These are phyloP conservation scores for Colletotrichum higginsianum DNA, from an alignment of 2,329 filamentous ascomycete species.

Conservation along the genomic window DNA sequence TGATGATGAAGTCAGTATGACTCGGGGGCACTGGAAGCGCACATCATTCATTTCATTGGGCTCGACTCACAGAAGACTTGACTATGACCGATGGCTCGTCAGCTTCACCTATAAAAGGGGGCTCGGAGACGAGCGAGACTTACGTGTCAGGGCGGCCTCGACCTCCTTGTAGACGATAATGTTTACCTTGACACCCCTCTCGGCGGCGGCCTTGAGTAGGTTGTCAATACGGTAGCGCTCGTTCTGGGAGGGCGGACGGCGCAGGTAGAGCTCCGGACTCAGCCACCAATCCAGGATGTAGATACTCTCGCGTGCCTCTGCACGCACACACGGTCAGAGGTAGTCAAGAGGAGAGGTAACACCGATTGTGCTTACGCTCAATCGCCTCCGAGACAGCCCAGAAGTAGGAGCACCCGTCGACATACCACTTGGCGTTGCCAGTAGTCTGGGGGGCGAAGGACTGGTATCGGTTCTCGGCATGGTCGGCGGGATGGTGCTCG, in stretches of 20 bases:
- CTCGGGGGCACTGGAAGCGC: slow-evolving; percentile 44
- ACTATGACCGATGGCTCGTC: slow-evolving; percentile 47
- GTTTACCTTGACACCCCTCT: slow-evolving; percentile 87
- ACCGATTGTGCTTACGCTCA: slow-evolving; percentile 63
- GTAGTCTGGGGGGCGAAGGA: slow-evolving; percentile 82
- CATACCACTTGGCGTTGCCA: slow-evolving; percentile 88
- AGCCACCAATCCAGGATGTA: slow-evolving; percentile 95
- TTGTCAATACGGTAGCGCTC: slow-evolving; percentile 87
- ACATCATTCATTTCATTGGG: slow-evolving; percentile 65
- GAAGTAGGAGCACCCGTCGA: slow-evolving; percentile 88
- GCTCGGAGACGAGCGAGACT: slow-evolving; percentile 61
- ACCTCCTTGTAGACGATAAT: slow-evolving; percentile 96
- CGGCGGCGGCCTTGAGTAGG: slow-evolving; percentile 85
- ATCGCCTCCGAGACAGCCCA: slow-evolving; percentile 86
- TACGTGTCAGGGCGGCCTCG: slow-evolving; percentile 83
- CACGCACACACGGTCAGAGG: slow-evolving; percentile 38
- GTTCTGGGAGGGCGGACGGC: slow-evolving; percentile 85
- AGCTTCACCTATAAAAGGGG: slow-evolving; percentile 25
- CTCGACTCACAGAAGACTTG: slow-evolving; percentile 58
- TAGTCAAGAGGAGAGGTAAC: not conserved
- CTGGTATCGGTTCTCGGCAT: slow-evolving; percentile 68
- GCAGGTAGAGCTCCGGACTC: slow-evolving; percentile 88
- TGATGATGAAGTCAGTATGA: slow-evolving; percentile 25
- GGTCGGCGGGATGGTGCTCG: slow-evolving; percentile 58
- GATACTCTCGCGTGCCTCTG: slow-evolving; percentile 80